A percentile compares a stretch with the other conserved stretches of the same genome.
phyloP scores from a whole-genome alignment of 352 stramenopile species.

The Labyrinthula sp. region DNA sequence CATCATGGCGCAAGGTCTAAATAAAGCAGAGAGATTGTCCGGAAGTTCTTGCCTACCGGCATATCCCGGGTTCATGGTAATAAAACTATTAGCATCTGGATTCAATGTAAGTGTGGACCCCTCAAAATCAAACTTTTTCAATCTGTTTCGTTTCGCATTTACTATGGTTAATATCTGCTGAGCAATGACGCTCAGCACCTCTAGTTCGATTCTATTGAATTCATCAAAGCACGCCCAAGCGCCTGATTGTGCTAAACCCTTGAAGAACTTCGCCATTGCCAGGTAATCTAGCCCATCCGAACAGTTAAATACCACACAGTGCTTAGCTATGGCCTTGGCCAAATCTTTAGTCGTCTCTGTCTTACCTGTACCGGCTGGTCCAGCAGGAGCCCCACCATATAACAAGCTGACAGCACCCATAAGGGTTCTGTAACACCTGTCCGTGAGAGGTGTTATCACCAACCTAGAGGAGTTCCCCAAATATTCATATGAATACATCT shows the following conservation, averaged over 20 bases:
- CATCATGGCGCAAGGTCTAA: slow-evolving; percentile 85
- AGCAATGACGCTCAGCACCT: slow-evolving; percentile 76
- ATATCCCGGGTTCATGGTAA: slow-evolving; percentile 91
- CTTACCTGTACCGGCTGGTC: slow-evolving; percentile 78
- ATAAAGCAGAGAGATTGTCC: slow-evolving; percentile 84
- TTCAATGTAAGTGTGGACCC: slow-evolving; percentile 77
- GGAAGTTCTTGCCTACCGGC: slow-evolving; percentile 77
- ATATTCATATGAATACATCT: slow-evolving; percentile 81
- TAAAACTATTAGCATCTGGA: slow-evolving; percentile 80
- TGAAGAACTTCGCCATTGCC: slow-evolving; percentile 86
- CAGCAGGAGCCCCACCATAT: slow-evolving; percentile 65
- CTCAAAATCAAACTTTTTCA: slow-evolving; percentile 74
- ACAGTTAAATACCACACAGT: slow-evolving; percentile 85
- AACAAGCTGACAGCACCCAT: slow-evolving; percentile 73
- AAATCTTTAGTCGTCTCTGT: slow-evolving; percentile 85
- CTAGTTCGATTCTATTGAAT: slow-evolving; percentile 83
- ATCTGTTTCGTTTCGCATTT: slow-evolving; percentile 46
- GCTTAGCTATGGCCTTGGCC: slow-evolving; percentile 70
- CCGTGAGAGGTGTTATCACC: slow-evolving; percentile 80
- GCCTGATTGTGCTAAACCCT: slow-evolving; percentile 62
- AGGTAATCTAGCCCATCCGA: slow-evolving; percentile 83
- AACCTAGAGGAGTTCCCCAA: slow-evolving; percentile 79
- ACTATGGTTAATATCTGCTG: slow-evolving; percentile 57
- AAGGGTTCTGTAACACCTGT: slow-evolving; percentile 83
- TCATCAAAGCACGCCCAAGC: slow-evolving; percentile 99